Base-by-base conservation (phyloP, 495 filamentous ascomycete species). In the Lophiostoma macrostomum region DNA sequence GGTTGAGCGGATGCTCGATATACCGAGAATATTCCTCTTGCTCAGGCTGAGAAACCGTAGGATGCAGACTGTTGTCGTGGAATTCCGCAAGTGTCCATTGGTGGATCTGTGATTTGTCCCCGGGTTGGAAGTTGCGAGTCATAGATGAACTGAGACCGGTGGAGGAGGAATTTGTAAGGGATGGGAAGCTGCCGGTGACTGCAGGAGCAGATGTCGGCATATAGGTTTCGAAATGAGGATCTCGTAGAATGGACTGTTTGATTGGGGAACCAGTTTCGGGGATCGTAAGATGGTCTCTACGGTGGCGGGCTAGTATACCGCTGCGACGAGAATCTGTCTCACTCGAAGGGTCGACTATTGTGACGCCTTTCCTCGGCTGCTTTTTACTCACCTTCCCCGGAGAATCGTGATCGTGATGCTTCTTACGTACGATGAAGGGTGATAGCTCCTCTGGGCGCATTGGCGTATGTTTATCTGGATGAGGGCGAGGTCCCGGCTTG, bases 81-180 rank as follows among this genome's bases (percentile, higher is more conserved):
- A 95, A 80, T 62, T 94, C 85, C n/a, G 83, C 82, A 32, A 96
- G 82, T 0, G 91, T 91, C 86, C 85, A 87, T 64, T 93, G 88
- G 3, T 86, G 60, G 40, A 63, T 67, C 24, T 64, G 65, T 16
- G 55, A 52, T 51, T 70, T 71, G 48, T 71, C 69, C 1, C 61
- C 62, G 3, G 67, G 63, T 13, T 28, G 13, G 65, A 71, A 69
- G 61, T 25, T 27, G n/a, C 39, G 40, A 4, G 12, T 14, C 10
- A 23, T 23, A n/a, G 16, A 50, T 69, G 70, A 23, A 65, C 73
- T 46, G 51, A 71, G 38, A 69, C 76, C 50, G 71, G 76, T 28
- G 49, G 77, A 63, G 50, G 64, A 14, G 62, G 72, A 58, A 71
- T 67, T 50, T 66, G 71, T 48, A 68, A 55, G 31, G 2, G 55